phyloP scores from a whole-genome alignment of 2,329 filamentous ascomycete genomes.

The Fusarium albidum region DNA sequence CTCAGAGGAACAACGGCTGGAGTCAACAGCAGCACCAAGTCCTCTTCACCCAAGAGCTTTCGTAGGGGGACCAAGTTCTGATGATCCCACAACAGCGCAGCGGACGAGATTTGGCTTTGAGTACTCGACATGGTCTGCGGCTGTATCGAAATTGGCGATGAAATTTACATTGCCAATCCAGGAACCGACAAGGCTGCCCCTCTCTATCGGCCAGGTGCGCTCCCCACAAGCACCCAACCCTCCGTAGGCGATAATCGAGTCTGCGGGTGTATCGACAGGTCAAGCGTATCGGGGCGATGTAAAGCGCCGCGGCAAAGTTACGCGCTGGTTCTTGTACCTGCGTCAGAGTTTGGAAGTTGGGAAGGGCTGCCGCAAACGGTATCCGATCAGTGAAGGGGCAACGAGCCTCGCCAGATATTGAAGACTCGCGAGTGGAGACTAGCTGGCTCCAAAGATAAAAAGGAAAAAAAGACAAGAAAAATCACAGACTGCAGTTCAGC shows the following conservation, averaged over 20 bases:
- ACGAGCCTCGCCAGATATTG: constrained; percentile 9
- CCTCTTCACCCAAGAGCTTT: constrained; percentile 55
- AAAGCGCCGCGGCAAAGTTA: constrained; percentile 5
- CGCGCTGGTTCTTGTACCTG: constrained; percentile 1
- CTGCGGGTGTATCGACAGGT: constrained; percentile 1
- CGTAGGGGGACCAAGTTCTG: constrained; percentile 57
- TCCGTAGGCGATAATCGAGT: constrained; percentile 25
- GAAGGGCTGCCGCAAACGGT: constrained; percentile 7
- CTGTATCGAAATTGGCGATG: constrained; percentile 22
- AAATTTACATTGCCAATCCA: constrained; percentile 33
- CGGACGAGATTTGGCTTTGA: constrained; percentile 25
- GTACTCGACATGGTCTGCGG: constrained; percentile 33
- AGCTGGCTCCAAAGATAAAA: constrained; percentile 1
- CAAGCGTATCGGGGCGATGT: constrained; percentile 10
- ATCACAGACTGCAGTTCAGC: background rate
- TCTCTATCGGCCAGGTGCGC: constrained; percentile 18
- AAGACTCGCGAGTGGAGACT: constrained; percentile 10
- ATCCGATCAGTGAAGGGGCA: constrained; percentile 8
- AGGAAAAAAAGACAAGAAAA: constrained; percentile 3
- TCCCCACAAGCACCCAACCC: constrained; percentile 26
- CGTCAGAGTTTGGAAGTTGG: background rate
- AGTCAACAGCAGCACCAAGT: constrained; percentile 69
- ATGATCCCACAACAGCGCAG: constrained; percentile 51
- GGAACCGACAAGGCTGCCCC: constrained; percentile 13
- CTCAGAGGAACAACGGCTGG: constrained; percentile 60